These are phyloP conservation scores for Rhexocercosporidium sp. DNA, from an alignment of 2,329 filamentous ascomycete species.

Conservation along the genomic window DNA sequence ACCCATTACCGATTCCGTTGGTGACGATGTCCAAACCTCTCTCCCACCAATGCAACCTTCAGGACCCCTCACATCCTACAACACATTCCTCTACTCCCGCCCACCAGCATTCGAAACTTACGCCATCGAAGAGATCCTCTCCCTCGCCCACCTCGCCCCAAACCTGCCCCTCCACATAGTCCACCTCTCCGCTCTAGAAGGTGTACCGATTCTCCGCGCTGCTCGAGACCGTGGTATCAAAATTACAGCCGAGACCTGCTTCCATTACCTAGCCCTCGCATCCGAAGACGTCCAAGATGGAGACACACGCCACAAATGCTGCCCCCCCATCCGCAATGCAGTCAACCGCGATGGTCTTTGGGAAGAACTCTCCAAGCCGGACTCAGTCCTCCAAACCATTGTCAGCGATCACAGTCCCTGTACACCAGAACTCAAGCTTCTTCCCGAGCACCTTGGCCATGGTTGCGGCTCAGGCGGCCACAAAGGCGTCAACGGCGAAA, in stretches of 20 bases:
- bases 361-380: constrained; percentile 73
- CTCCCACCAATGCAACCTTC: constrained; percentile 71
- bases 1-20: constrained; percentile 79
- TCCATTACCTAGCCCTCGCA: constrained; percentile 73
- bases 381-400: constrained; percentile 87
- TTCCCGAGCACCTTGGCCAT: constrained; percentile 67
- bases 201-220: constrained; percentile 67
- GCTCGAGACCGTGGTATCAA: constrained; percentile 67
- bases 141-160: constrained; percentile 79
- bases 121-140: constrained; percentile 85
- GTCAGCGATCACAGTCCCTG: constrained; percentile 97
- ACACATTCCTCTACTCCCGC: constrained; percentile 89
- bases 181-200: constrained; percentile 71
- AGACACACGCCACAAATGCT: constrained; percentile 77
- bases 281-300: constrained; percentile 70
- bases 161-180: constrained; percentile 87
- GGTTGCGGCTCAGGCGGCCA: constrained; percentile 32
- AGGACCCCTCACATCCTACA: constrained; percentile 78
- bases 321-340: constrained; percentile 70
- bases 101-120: constrained; percentile 91
- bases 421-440: constrained; percentile 90
- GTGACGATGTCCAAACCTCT: constrained; percentile 75
- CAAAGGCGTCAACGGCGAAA: constrained; percentile 36
- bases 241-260: constrained; percentile 78
- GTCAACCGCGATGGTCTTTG: constrained; percentile 70